Evolutionary conservation across 441 rosid species (phyloP), one percentile per base, ranked within the genome.

Genomic region (Mallotus repandus): DNA sequence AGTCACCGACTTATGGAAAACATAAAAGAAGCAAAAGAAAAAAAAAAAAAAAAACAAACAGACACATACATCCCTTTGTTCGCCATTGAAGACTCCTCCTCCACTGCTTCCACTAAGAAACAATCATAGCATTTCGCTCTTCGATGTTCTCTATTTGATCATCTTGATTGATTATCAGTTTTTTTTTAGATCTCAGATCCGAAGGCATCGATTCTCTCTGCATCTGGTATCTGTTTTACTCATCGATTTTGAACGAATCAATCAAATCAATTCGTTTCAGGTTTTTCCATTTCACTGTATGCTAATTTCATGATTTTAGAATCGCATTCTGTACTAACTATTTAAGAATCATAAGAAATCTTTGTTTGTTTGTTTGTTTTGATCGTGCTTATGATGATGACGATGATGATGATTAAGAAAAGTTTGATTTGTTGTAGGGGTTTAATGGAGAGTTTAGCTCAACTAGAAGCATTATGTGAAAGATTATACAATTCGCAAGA

Each of bases 391-490:
- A 43, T 45, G 49, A 45, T 45, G 32, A 29, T 45, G 29, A 7
- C 32, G 32, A 19, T 15, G 65, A 10, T 10, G 32, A 19, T 15
- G 65, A 10, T 10, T 29, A 19, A 35, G 41, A 38, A 38, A 4
- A 4, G 5, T 38, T 56, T 21, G 2, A n/a, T 53, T 14, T 58
- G 14, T 45, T 41, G 14, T 10, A 22, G 29, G 19, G 29, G 2
- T 16, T 74, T 66, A 45, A 92, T 94, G 98, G 98, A 92, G 93
- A 88, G 97, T 82, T 83, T 96, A 83, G 96, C 98, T 53, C 99
- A 92, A 73, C 86, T 96, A 66, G 99, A 96, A 87, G 98, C 98
- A 6, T 63, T 96, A 80, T 96, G 99, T 25, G 98, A 96, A 89
- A 89, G 91, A 84, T 79, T 96, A 55, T 96, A 96, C 82, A 94